These are phyloP conservation scores for Amphicarpaea edgeworthii DNA, from an alignment of 306 rosid genomes.

Conservation along the genomic window DNA sequence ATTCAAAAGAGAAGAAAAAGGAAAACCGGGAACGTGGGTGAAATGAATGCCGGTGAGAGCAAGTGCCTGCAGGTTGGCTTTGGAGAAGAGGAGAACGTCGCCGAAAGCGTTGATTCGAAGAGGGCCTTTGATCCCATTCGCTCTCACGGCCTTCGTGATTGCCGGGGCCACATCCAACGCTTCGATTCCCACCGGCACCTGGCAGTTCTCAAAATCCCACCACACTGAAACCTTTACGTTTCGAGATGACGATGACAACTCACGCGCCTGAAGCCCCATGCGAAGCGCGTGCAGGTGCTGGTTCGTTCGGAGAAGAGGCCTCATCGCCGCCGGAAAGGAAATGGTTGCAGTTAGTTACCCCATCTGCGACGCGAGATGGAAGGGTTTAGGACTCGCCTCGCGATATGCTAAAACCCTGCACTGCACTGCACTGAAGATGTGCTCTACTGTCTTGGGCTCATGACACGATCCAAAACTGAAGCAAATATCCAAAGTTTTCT, in stretches of 20 bases:
- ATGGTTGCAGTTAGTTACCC: no score
- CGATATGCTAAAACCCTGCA: no score
- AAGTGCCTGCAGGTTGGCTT: constrained; percentile 66
- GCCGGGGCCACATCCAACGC: constrained; percentile 49
- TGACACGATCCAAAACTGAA: no score
- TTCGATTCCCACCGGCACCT: constrained; percentile 52
- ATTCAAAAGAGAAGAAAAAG: no score
- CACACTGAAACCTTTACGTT: constrained; percentile 76
- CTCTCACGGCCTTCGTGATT: constrained; percentile 65
- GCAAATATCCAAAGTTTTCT: no score
- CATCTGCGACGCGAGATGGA: no score
- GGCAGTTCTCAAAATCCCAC: constrained; percentile 92
- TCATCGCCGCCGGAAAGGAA: no score
- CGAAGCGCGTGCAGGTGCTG: constrained; percentile 28
- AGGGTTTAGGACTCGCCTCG: no score
- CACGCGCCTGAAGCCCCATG: constrained; percentile 39
- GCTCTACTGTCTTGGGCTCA: no score
- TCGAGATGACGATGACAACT: constrained; percentile 46
- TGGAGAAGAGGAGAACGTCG: constrained; percentile 65
- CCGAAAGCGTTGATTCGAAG: constrained; percentile 76
- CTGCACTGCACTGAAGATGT: no score
- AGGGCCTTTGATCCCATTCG: constrained; percentile 78
- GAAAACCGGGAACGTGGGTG: constrained; percentile 59
- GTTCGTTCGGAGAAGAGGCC: constrained; percentile 2
- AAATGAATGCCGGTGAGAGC: constrained; percentile 70